Percentiles rank a stretch among this genome's conserved stretches.
Conservation (phyloP, 202 grass and related monocot species). For the Setaria viridis region DNA sequence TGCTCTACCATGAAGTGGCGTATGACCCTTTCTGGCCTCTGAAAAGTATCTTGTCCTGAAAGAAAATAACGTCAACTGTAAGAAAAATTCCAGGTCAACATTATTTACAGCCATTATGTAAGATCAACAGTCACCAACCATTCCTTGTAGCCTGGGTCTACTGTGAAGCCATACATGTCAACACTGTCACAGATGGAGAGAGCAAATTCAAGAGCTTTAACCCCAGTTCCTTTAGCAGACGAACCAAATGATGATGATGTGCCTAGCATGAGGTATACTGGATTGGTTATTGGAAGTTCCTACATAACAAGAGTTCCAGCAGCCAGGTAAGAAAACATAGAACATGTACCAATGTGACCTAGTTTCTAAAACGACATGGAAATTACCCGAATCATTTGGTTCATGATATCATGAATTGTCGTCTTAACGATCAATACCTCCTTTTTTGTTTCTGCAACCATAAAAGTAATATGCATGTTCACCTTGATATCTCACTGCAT, state of each 20-base stretch:
- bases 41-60: slow-evolving; percentile 99
- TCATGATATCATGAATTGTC: slow-evolving; percentile 99
- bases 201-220: slow-evolving; percentile 96
- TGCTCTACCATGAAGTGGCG: slow-evolving; percentile 88
- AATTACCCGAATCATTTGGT: slow-evolving; percentile 89
- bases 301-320: slow-evolving; percentile 49
- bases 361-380: slow-evolving; percentile 26
- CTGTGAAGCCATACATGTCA: slow-evolving; percentile 99
- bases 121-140: slow-evolving; percentile 55
- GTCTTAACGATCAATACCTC: slow-evolving; percentile 90
- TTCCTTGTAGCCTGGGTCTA: slow-evolving; percentile 99
- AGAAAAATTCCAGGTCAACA: slow-evolving; percentile 25
- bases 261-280: slow-evolving; percentile 87
- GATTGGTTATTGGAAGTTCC: slow-evolving; percentile 90
- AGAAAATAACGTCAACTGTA: slow-evolving; percentile 41
- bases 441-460: slow-evolving; percentile 82
- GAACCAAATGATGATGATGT: slow-evolving; percentile 95
- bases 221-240: slow-evolving; percentile 95
- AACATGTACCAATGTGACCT: slow-evolving; percentile 34
- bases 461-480: slow-evolving; percentile 34
- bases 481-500: background rate
- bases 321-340: slow-evolving; percentile 35
- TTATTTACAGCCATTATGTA: slow-evolving; percentile 1
- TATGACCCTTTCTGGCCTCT: slow-evolving; percentile 89
- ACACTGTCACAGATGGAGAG: slow-evolving; percentile 91